Base-by-base conservation (phyloP, 192 early-diverging fungal genomes). In the Linnemannia hyalina region DNA sequence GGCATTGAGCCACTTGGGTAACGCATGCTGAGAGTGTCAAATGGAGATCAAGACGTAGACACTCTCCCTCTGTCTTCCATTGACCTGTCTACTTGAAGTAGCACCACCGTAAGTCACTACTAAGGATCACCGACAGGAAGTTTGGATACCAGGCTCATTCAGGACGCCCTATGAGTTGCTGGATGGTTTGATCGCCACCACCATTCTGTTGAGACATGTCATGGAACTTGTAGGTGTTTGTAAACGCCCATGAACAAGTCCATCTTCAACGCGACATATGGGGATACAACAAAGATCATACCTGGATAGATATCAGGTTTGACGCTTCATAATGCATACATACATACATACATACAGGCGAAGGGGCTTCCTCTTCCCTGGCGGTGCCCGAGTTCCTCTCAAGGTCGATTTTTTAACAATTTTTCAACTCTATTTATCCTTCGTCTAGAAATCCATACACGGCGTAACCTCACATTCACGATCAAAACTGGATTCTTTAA, bases 111-210 rank as follows among this genome's bases (percentile, higher is more conserved):
- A 65, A 65, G 60, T 65, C 29, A 11, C 26, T 26, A 32, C 29
- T 10, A 11, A 15, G 60, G 29, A 65, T 32, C 8, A 4, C 10
- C 29, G 1, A 13, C 26, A 65, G 60, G 60, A 65, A 65, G 0
- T 29, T 4, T 35, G 10, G 11, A 65, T 4, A 15, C 60, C 29
- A 32, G 11, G 15, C 29, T 65, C 60, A 16, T 15, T 3, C n/a
- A 65, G 11, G 60, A 65, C 0, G 60, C 29, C 32, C 15, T 32
- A 11, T 26, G 9, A 32, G 29, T 32, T 9, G 22, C 10, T 0
- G 60, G 60, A 65, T 13, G 60, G 10, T 65, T 65, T 65, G 60
- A 65, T 65, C 60, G 60, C 60, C 60, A 65, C 60, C 26, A 8
- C 57, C 11, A 29, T 18, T 29, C 29, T 32, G 3, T 13, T 32